Conservation (phyloP, 1,139 yeast genomes). For the Diutina neorugosa region DNA sequence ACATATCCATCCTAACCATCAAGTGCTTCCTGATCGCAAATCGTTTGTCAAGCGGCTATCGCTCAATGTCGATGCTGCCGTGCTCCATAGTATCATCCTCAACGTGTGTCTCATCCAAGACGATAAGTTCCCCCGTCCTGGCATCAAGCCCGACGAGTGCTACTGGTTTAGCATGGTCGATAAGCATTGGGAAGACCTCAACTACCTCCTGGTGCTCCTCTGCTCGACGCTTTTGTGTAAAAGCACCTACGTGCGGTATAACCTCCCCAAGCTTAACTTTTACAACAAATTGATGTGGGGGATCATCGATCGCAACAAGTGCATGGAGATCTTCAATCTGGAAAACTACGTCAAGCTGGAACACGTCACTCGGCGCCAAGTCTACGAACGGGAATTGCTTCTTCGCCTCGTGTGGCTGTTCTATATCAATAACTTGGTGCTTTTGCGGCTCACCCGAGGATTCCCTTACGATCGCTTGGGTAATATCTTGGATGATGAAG, state of each 20-base stretch:
- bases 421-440: conserved; percentile 19
- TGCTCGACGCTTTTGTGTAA: conserved; percentile 13
- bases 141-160: conserved; percentile 15
- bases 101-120: conserved; percentile 16
- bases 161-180: conserved; percentile 29
- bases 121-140: neutral
- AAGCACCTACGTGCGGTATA: conserved; percentile 9
- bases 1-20: conserved; percentile 33
- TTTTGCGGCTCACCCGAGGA: conserved; percentile 25
- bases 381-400: conserved; percentile 22
- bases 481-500: neutral
- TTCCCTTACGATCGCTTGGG: conserved; percentile 20
- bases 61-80: conserved; percentile 23
- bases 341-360: conserved; percentile 5
- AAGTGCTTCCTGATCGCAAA: conserved; percentile 31
- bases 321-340: conserved; percentile 12
- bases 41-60: conserved; percentile 21
- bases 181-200: conserved; percentile 24
- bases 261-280: conserved; percentile 6
- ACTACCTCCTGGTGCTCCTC: conserved; percentile 15
- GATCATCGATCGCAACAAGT: conserved; percentile 16
- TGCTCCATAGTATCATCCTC: conserved; percentile 37
- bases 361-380: conserved; percentile 12
- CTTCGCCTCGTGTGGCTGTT: conserved; percentile 31
- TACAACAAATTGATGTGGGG: conserved; percentile 12